Conservation (phyloP, 2,329 filamentous ascomycete species). For the Colletotrichum sojae region DNA sequence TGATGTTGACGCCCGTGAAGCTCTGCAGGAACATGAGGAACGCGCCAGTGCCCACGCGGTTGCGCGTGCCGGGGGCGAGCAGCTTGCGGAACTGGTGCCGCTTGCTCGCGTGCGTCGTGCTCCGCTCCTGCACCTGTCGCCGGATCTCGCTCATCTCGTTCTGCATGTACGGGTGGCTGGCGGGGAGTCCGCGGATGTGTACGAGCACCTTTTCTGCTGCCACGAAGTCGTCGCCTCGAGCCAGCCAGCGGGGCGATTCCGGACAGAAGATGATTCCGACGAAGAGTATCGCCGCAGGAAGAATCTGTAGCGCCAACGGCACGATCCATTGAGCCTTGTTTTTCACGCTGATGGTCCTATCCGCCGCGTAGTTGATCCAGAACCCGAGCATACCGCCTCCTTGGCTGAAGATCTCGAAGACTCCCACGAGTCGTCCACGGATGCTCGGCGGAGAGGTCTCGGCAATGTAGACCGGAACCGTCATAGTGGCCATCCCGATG, state of each 20-base stretch:
- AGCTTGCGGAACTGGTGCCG: slow-evolving; percentile 45
- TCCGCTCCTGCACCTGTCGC: slow-evolving; percentile 66
- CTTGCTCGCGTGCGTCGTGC: slow-evolving; percentile 46
- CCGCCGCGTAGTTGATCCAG: slow-evolving; percentile 50
- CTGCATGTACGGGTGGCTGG: slow-evolving; percentile 56
- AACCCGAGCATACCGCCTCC: slow-evolving; percentile 66
- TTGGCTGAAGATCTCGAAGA: slow-evolving; percentile 66
- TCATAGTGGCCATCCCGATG: slow-evolving; percentile 64
- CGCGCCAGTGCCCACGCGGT: slow-evolving; percentile 40
- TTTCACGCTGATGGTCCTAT: slow-evolving; percentile 42
- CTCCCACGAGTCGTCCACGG: slow-evolving; percentile 65
- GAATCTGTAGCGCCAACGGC: slow-evolving; percentile 57
- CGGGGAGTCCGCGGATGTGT: slow-evolving; percentile 56
- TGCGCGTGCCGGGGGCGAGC: slow-evolving; percentile 11
- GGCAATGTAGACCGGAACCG: slow-evolving; percentile 71
- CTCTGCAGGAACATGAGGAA: slow-evolving; percentile 46
- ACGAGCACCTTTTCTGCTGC: slow-evolving; percentile 54
- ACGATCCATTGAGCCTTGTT: slow-evolving; percentile 56
- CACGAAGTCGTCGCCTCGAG: slow-evolving; percentile 52
- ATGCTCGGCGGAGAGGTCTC: slow-evolving; percentile 68
- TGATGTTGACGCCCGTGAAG: slow-evolving; percentile 66
- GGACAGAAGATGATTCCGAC: slow-evolving; percentile 51
- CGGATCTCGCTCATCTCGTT: slow-evolving; percentile 54
- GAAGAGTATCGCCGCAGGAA: slow-evolving; percentile 55
- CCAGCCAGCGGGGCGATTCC: slow-evolving; percentile 55